phyloP scores from a whole-genome alignment of 768 basidiomycete genomes.

The Boletus subcaerulescens region DNA sequence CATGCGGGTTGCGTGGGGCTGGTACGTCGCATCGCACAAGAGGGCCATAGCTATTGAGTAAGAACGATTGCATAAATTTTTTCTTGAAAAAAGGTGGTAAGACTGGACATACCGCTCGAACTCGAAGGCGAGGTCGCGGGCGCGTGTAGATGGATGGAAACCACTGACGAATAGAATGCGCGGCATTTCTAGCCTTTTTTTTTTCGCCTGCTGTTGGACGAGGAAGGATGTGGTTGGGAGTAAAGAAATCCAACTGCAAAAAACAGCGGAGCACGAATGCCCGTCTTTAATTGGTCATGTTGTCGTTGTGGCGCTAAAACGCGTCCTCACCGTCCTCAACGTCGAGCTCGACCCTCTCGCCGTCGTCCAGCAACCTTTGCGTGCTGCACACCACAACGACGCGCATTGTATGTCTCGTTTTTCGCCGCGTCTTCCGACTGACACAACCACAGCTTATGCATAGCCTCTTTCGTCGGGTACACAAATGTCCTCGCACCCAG shows the following conservation, averaged over 20 bases:
- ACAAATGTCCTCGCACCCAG: not conserved
- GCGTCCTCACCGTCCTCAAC: slow-evolving; percentile 5
- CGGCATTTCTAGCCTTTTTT: slow-evolving; percentile 46
- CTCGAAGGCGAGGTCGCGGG: slow-evolving; percentile 80
- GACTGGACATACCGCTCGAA: slow-evolving; percentile 67
- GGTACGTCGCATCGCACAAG: slow-evolving; percentile 89
- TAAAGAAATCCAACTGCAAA: slow-evolving; percentile 14
- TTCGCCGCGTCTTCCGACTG: not conserved
- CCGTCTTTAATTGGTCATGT: slow-evolving; percentile 28
- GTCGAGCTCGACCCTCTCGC: not conserved
- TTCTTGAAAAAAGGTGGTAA: not conserved
- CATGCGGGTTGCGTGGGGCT: slow-evolving; percentile 75
- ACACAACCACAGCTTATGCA: slow-evolving; percentile 20
- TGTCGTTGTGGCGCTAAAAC: slow-evolving; percentile 35
- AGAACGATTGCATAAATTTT: slow-evolving; percentile 2
- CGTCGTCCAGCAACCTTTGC: not conserved
- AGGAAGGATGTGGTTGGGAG: slow-evolving; percentile 24
- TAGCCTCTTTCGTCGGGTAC: slow-evolving; percentile 11
- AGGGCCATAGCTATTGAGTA: slow-evolving; percentile 65
- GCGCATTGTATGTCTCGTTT: not conserved
- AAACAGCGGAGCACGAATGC: slow-evolving; percentile 32
- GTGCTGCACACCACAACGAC: not conserved
- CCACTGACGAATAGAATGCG: slow-evolving; percentile 87
- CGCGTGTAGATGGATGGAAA: slow-evolving; percentile 79
- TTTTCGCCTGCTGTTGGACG: not conserved